Conservation (phyloP, 1,284 basidiomycete genomes). For the Ustilago shanxiensis region DNA sequence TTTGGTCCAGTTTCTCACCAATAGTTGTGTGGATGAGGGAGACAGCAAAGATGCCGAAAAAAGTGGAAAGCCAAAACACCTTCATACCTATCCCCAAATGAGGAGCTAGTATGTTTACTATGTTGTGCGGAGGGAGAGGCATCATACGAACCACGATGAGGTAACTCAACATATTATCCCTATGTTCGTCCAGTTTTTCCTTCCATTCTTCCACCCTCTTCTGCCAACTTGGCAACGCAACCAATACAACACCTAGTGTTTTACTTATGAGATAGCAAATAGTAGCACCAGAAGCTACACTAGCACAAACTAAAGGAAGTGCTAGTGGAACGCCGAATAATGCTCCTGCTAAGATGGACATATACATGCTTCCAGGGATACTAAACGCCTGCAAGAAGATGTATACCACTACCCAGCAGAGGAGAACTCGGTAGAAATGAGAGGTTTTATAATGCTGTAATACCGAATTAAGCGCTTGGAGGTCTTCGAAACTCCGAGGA, state of each 20-base stretch:
- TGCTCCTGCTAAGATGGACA: conserved; percentile 94
- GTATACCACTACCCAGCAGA: conserved; percentile 76
- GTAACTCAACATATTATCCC: conserved; percentile 85
- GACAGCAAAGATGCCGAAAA: conserved; percentile 90
- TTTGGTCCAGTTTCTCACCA: conserved; percentile 87
- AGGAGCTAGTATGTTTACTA: conserved; percentile 89
- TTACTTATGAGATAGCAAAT: conserved; percentile 93
- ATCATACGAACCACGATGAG: conserved; percentile 86
- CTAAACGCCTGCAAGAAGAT: conserved; percentile 96
- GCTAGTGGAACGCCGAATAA: conserved; percentile 93
- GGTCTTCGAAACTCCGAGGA: conserved; percentile 70
- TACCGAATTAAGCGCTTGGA: conserved; percentile 68
- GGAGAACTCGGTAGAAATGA: conserved; percentile 69
- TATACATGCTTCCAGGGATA: conserved; percentile 96
- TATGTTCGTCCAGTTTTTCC: conserved; percentile 78
- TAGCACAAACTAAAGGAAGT: conserved; percentile 88
- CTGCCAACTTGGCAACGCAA: conserved; percentile 78
- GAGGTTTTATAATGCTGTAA: conserved; percentile 71
- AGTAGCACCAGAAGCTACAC: conserved; percentile 89
- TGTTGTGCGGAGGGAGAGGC: conserved; percentile 83
- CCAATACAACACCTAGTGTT: conserved; percentile 76
- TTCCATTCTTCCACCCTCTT: conserved; percentile 84
- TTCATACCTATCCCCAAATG: conserved; percentile 88
- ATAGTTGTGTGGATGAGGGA: conserved; percentile 95
- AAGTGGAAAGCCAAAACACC: conserved; percentile 90